phyloP scores from a whole-genome alignment of 352 stramenopile genomes.

The Globisporangium viniferum region DNA sequence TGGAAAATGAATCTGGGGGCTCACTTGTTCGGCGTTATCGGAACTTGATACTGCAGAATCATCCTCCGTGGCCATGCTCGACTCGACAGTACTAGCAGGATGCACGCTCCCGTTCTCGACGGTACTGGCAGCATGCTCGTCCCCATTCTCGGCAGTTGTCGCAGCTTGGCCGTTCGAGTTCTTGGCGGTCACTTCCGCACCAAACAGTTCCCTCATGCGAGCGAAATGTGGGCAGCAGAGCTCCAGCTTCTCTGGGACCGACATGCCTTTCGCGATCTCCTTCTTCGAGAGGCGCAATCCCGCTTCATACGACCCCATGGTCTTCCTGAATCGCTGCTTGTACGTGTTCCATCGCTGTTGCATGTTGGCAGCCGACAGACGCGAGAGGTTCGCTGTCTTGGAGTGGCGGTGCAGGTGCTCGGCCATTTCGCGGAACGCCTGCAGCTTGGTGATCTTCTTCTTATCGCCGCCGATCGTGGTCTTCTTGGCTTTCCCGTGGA shows the following conservation, averaged over 20 bases:
- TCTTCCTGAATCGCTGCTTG: constrained; percentile 10
- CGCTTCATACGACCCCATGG: not conserved
- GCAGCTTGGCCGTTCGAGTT: not conserved
- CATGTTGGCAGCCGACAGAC: constrained; percentile 7
- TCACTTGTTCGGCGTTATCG: not conserved
- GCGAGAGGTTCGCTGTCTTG: not conserved
- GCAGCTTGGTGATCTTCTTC: constrained; percentile 12
- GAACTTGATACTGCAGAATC: not conserved
- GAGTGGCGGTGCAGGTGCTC: constrained; percentile 1
- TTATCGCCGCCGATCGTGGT: constrained; percentile 5
- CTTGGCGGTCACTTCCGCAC: not conserved
- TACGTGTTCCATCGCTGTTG: constrained; percentile 19
- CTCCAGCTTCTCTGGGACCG: constrained; percentile 14
- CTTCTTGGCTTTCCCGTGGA: constrained; percentile 10
- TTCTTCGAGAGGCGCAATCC: constrained; percentile 4
- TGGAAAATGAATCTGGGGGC: not conserved
- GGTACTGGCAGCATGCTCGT: not conserved
- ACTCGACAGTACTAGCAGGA: not conserved
- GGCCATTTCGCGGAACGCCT: constrained; percentile 5
- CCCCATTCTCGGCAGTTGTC: not conserved
- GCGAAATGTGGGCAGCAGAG: constrained; percentile 10
- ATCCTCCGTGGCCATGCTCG: not conserved
- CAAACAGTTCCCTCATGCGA: constrained; percentile 17
- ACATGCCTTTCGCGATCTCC: constrained; percentile 9
- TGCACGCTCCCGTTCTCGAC: not conserved